Percentiles rank a stretch among this genome's conserved stretches.
Conservation (phyloP, 805 yeast genomes). For the Metschnikowia lochheadii region DNA sequence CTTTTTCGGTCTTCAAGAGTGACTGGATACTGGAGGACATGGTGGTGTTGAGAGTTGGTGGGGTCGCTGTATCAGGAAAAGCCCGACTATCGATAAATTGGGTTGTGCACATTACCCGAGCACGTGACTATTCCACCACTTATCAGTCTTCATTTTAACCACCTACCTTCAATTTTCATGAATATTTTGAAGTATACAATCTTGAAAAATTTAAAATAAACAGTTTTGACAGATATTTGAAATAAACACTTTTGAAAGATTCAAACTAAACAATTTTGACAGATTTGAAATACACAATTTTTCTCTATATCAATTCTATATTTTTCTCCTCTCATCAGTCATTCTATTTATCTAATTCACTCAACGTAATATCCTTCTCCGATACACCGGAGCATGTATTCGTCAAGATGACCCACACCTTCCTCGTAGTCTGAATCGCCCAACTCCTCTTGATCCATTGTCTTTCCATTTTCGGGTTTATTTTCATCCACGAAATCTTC, state of each 20-base stretch:
- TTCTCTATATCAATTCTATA: background rate
- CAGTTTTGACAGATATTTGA: too few relatives aligned
- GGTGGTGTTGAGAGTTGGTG: constrained; percentile 1
- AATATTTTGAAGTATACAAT: background rate
- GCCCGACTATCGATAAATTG: constrained; percentile 6
- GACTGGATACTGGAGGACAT: constrained; percentile 31
- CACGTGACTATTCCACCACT: background rate
- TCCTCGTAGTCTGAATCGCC: constrained; percentile 46
- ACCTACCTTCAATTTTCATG: background rate
- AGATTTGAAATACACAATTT: too few relatives aligned
- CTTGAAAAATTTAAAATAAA: too few relatives aligned
- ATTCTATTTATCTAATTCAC: constrained; percentile 3
- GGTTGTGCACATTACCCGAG: constrained; percentile 7
- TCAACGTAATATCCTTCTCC: constrained; percentile 69
- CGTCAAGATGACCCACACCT: constrained; percentile 82
- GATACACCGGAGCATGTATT: constrained; percentile 89
- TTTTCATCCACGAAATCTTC: constrained; percentile 72
- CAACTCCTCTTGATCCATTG: constrained; percentile 23
- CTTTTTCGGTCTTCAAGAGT: constrained; percentile 75
- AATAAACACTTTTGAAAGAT: too few relatives aligned
- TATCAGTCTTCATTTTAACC: background rate
- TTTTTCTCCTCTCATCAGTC: too few relatives aligned
- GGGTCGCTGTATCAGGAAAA: constrained; percentile 8
- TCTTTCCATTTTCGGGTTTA: constrained; percentile 25
- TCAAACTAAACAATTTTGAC: too few relatives aligned